Evolutionary conservation across 1,139 yeast genomes (phyloP).

Genomic region (Starmera stellimalicola): DNA sequence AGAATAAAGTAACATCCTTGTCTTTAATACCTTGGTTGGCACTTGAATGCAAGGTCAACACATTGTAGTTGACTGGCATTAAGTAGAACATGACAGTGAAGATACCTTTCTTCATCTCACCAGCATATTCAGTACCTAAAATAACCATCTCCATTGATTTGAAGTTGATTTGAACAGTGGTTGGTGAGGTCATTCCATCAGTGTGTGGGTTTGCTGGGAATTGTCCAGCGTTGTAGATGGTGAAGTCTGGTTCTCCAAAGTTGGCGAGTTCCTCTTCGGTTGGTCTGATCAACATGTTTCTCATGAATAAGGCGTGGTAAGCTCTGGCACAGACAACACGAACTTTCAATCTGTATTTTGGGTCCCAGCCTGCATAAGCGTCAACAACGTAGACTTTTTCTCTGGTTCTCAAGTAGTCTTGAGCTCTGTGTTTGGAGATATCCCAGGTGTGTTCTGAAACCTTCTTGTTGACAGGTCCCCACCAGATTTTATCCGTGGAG

Average conservation of each 20-base stretch:
- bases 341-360: slow-evolving; percentile 93
- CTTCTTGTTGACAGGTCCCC: slow-evolving; percentile 98
- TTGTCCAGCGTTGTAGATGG: slow-evolving; percentile 97
- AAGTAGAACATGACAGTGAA: slow-evolving; percentile 98
- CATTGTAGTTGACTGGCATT: slow-evolving; percentile 92
- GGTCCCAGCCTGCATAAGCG: slow-evolving; percentile 99
- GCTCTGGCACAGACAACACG: slow-evolving; percentile 98
- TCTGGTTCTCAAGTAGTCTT: slow-evolving; percentile 94
- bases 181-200: slow-evolving; percentile 94
- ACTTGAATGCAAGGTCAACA: slow-evolving; percentile 90
- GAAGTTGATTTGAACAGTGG: slow-evolving; percentile 94
- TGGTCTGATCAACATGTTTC: slow-evolving; percentile 96
- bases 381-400: slow-evolving; percentile 91
- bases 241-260: slow-evolving; percentile 97
- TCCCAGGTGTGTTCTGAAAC: slow-evolving; percentile 93
- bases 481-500: slow-evolving; percentile 83
- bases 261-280: slow-evolving; percentile 78
- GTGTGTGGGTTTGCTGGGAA: slow-evolving; percentile 98
- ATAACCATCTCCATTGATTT: slow-evolving; percentile 98
- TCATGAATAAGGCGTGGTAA: slow-evolving; percentile 96
- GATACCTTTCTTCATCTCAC: slow-evolving; percentile 99
- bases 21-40: slow-evolving; percentile 76
- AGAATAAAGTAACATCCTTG: slow-evolving; percentile 76
- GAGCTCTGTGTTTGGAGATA: slow-evolving; percentile 92
- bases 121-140: slow-evolving; percentile 97